A percentile compares a stretch with the other conserved stretches of the same genome.
phyloP scores from a whole-genome alignment of 169 alveolate genomes.

The Ichthyophthirius multifiliis region DNA sequence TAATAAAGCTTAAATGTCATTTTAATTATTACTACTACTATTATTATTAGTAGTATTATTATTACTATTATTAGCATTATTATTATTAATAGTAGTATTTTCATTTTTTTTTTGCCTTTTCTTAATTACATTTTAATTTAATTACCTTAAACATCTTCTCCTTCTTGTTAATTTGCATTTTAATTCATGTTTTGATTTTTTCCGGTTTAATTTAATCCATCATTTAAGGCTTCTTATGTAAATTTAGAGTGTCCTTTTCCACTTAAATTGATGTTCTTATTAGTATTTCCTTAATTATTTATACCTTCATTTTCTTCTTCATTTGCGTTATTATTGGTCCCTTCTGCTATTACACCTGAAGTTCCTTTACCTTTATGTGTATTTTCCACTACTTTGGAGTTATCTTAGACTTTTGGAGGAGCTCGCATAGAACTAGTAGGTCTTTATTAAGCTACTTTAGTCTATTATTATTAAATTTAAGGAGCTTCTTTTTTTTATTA shows the following conservation, averaged over 20 bases:
- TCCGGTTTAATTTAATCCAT: neutral
- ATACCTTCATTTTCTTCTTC: constrained; percentile 33
- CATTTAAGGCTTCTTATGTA: constrained; percentile 3
- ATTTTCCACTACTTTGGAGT: constrained; percentile 29
- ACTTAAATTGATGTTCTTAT: constrained; percentile 13
- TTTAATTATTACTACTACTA: neutral
- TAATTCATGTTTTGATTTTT: neutral
- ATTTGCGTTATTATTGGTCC: constrained; percentile 23
- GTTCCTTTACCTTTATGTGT: neutral
- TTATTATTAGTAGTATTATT: neutral
- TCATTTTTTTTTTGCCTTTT: neutral
- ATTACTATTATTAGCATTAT: neutral
- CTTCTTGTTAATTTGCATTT: neutral
- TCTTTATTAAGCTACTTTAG: neutral
- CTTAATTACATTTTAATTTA: neutral
- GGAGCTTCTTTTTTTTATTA: neutral
- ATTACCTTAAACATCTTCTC: constrained; percentile 13
- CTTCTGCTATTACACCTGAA: constrained; percentile 26
- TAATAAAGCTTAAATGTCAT: constrained; percentile 49
- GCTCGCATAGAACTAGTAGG: neutral
- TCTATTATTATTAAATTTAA: too few relatives aligned
- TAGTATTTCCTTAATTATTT: constrained; percentile 15
- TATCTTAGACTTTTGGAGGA: neutral
- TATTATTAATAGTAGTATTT: neutral
- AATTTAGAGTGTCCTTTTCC: constrained; percentile 11